A percentile compares a stretch with the other conserved stretches of the same genome.
phyloP scores from a whole-genome alignment of 139 green algal genomes.

The Tetradesmus obliquus region DNA sequence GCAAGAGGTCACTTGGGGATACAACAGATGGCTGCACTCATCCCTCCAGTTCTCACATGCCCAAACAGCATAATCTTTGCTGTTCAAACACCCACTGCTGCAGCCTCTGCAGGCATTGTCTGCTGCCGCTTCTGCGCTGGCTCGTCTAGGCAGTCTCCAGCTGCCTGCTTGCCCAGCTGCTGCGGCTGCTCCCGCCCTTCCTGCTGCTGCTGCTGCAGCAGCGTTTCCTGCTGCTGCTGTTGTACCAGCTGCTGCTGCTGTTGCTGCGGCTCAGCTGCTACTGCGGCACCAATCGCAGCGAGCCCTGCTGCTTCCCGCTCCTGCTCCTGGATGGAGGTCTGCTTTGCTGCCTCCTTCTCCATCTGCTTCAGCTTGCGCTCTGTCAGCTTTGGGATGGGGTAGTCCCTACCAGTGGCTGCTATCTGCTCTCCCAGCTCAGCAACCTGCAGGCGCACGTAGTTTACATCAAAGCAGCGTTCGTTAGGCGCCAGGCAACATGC shows the following conservation, averaged over 20 bases:
- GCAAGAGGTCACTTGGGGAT: neutral
- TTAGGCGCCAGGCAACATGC: neutral
- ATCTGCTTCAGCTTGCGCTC: slow-evolving; percentile 52
- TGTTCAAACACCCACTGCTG: neutral
- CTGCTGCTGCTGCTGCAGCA: neutral
- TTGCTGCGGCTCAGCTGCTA: slow-evolving; percentile 3
- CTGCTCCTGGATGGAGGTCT: slow-evolving; percentile 80
- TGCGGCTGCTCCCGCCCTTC: neutral
- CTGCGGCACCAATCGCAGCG: slow-evolving; percentile 26
- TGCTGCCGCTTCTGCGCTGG: slow-evolving; percentile 17
- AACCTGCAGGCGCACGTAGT: slow-evolving; percentile 54
- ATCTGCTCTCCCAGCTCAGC: slow-evolving; percentile 64
- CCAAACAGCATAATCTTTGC: neutral
- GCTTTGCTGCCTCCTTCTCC: slow-evolving; percentile 55
- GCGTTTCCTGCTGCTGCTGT: neutral
- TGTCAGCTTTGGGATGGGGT: slow-evolving; percentile 67
- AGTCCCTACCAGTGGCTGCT: slow-evolving; percentile 58
- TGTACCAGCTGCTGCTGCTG: slow-evolving; percentile 4
- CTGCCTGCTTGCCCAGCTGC: neutral
- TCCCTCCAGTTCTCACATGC: neutral
- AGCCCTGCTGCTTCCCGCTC: slow-evolving; percentile 71
- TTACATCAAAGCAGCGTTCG: neutral
- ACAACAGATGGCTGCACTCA: neutral
- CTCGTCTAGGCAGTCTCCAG: slow-evolving; percentile 1
- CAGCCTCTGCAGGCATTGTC: neutral